These are phyloP conservation scores for Fusarium keratoplasticum DNA, from an alignment of 2,329 filamentous ascomycete genomes.

Conservation along the genomic window DNA sequence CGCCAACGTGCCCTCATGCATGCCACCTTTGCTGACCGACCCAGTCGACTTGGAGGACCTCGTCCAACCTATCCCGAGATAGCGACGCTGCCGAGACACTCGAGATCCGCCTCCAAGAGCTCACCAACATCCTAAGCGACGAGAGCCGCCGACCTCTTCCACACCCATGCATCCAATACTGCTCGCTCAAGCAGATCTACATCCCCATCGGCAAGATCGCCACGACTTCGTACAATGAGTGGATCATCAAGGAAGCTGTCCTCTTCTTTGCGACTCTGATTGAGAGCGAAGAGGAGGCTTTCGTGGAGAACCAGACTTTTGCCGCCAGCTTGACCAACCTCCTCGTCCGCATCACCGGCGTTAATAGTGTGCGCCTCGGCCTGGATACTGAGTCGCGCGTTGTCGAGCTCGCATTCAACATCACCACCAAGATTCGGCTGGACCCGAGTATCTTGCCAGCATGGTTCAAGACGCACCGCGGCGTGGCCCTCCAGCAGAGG, in stretches of 20 bases:
- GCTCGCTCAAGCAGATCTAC: slow-evolving; percentile 88
- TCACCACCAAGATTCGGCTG: slow-evolving; percentile 94
- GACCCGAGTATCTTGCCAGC: slow-evolving; percentile 87
- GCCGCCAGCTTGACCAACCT: slow-evolving; percentile 89
- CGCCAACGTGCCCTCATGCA: not conserved
- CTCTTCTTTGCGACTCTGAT: slow-evolving; percentile 91
- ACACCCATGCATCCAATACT: slow-evolving; percentile 91
- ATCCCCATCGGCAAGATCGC: slow-evolving; percentile 91
- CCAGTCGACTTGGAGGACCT: slow-evolving; percentile 69
- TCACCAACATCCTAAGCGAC: slow-evolving; percentile 82
- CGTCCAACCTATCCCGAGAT: slow-evolving; percentile 70
- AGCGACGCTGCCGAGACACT: slow-evolving; percentile 71
- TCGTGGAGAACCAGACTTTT: slow-evolving; percentile 88
- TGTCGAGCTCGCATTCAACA: slow-evolving; percentile 93
- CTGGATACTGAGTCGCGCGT: slow-evolving; percentile 88
- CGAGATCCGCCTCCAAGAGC: slow-evolving; percentile 71
- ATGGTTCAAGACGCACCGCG: slow-evolving; percentile 80
- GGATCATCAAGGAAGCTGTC: slow-evolving; percentile 86
- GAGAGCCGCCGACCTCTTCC: slow-evolving; percentile 89
- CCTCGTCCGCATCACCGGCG: slow-evolving; percentile 80
- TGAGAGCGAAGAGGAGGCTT: slow-evolving; percentile 96
- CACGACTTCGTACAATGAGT: slow-evolving; percentile 84
- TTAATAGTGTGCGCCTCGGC: slow-evolving; percentile 78
- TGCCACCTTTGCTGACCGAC: slow-evolving; percentile 19
- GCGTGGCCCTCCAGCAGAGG: slow-evolving; percentile 44